Base-by-base conservation (phyloP, 805 yeast genomes). In the Trichomonascus vanleenenianus region DNA sequence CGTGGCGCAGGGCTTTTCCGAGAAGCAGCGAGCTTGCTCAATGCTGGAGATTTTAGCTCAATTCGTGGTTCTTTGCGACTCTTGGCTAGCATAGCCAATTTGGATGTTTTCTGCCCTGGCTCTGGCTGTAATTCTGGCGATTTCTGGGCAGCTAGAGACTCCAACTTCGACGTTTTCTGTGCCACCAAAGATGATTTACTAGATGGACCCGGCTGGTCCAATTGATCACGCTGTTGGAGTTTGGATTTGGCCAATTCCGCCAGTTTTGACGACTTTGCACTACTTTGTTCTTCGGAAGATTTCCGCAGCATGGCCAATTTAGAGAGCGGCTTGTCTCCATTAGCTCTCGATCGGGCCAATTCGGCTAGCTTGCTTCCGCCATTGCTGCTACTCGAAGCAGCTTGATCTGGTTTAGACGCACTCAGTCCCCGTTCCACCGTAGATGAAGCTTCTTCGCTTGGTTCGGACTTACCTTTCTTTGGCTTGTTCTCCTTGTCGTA, bases 171-270 rank as follows among this genome's bases (percentile, higher is more conserved):
- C 8, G 36, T 11, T 10, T 8, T 9, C n/a, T n/a, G n/a, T n/a
- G n/a, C n/a, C n/a, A n/a, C n/a, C n/a, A n/a, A n/a, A n/a, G n/a
- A n/a, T n/a, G n/a, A n/a, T n/a, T n/a, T n/a, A n/a, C n/a, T n/a
- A n/a, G n/a, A n/a, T n/a, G n/a, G n/a, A n/a, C n/a, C n/a, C n/a
- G n/a, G n/a, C n/a, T n/a, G n/a, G n/a, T n/a, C n/a, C n/a, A n/a
- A n/a, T 22, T 22, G 27, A 22, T 8, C 7, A 22, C 27, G n/a
- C n/a, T 36, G 46, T 40, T 10, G 50, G 49, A 10, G 60, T 47
- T 72, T 64, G 37, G 67, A 63, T 51, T 67, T 69, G n/a, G 79
- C 79, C 53, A 76, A 61, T 30, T 66, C 66, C 34, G 76, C 72
- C 40, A 75, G 57, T 52, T 73, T 74, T 3, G 79, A 71, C 14